These are phyloP conservation scores for Solanum sparsipilum DNA, from an alignment of 257 asterid species.

Conservation along the genomic window DNA sequence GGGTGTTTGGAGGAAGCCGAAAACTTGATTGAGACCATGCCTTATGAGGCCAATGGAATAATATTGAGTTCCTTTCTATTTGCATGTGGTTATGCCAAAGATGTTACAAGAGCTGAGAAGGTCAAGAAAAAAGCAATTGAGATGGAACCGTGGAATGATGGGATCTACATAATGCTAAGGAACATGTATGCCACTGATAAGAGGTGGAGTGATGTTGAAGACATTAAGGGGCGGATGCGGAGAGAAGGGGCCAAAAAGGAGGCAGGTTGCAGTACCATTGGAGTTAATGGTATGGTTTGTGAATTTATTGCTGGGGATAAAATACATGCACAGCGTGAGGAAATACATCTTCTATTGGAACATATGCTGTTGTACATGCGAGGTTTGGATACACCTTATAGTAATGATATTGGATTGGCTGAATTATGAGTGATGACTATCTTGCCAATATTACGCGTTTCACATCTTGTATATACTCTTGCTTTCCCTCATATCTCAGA, in stretches of 20 bases:
- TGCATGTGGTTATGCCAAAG: conserved; percentile 80
- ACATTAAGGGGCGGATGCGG: conserved; percentile 52
- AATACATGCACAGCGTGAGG: conserved; percentile 31
- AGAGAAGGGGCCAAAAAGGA: conserved; percentile 75
- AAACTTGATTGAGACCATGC: conserved; percentile 60
- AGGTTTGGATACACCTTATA: conserved; percentile 15
- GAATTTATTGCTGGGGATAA: conserved; percentile 71
- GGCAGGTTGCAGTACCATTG: conserved; percentile 70
- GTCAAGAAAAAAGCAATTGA: conserved; percentile 46
- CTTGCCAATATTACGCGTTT: background rate
- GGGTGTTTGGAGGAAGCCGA: conserved; percentile 86
- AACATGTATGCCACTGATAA: conserved; percentile 82
- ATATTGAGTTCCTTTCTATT: conserved; percentile 74
- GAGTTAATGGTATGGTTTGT: conserved; percentile 40
- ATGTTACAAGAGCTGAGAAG: conserved; percentile 65
- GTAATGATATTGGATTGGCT: conserved; percentile 11
- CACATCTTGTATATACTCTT: background rate
- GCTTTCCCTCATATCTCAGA: background rate
- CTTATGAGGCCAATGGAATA: conserved; percentile 79
- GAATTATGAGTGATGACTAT: conserved; percentile 11
- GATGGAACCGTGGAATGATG: conserved; percentile 75
- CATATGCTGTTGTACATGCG: conserved; percentile 56
- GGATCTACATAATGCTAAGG: conserved; percentile 71
- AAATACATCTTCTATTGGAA: conserved; percentile 27
- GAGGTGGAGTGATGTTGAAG: conserved; percentile 83